phyloP scores from a whole-genome alignment of 1,284 basidiomycete species.

The Mycosarcoma mackinlayi region DNA sequence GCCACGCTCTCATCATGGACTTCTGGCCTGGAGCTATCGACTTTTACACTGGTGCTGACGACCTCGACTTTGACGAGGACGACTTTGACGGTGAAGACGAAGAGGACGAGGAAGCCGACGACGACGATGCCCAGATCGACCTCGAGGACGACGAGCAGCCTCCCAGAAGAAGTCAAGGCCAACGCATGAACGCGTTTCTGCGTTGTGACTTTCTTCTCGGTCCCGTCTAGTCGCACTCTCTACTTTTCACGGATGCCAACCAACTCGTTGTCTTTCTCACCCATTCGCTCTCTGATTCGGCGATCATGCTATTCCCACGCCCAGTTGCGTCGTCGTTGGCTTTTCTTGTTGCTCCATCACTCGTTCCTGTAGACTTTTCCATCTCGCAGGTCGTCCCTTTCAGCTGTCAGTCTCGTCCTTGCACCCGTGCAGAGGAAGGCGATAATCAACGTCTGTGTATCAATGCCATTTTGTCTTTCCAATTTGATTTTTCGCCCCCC shows the following conservation, averaged over 20 bases:
- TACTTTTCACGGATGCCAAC: slow-evolving; percentile 1
- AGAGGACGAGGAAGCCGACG: slow-evolving; percentile 63
- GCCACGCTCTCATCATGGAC: slow-evolving; percentile 61
- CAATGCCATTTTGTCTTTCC: slow-evolving; percentile 18
- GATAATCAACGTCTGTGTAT: slow-evolving; percentile 8
- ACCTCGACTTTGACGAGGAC: slow-evolving; percentile 58
- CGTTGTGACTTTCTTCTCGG: background rate
- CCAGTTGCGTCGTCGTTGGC: too few relatives aligned
- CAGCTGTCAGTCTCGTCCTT: background rate
- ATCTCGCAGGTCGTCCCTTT: slow-evolving; percentile 11
- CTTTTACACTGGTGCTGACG: slow-evolving; percentile 59
- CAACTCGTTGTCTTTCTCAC: background rate
- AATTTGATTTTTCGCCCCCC: too few relatives aligned
- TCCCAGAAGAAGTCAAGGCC: slow-evolving; percentile 60
- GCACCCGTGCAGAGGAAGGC: background rate
- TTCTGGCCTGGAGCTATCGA: slow-evolving; percentile 64
- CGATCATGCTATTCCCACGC: too few relatives aligned
- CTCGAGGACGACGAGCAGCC: slow-evolving; percentile 63
- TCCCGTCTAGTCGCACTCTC: background rate
- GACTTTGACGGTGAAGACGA: slow-evolving; percentile 56
- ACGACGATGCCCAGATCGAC: slow-evolving; percentile 60
- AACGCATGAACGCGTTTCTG: slow-evolving; percentile 26
- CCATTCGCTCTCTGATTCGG: slow-evolving; percentile 1
- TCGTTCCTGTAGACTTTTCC: slow-evolving; percentile 12
- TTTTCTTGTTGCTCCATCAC: slow-evolving; percentile 4